Evolutionary conservation across 805 yeast species (phyloP), one percentile per base, ranked within the genome.

Genomic region (Myxozyma nipponensis): DNA sequence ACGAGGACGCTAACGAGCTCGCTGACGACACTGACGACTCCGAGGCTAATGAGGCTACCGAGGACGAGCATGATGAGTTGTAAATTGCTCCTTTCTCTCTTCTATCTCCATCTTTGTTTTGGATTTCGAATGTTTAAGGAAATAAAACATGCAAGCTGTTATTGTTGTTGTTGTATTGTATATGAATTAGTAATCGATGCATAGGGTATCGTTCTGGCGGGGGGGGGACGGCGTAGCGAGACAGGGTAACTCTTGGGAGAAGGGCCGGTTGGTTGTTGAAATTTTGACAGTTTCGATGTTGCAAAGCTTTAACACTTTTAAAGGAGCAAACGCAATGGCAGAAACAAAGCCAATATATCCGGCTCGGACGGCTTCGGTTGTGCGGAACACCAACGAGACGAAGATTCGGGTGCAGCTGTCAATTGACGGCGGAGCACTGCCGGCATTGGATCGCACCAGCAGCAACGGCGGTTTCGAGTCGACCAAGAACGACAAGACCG

Each of bases 381-480:
- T 69, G 42, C 70, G 98, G 64, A 75, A 77, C 52, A 93, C 98
- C 28, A 93, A 93, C 72, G 98, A 93, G 68, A 93, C 98, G 15
- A 86, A 82, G 66, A 87, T 93, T 62, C 93, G 87, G 67, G 82
- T 93, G 21, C 88, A 91, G 7, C 66, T 93, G 37, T 78, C 84
- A 30, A 71, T 93, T 37, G 91, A 86, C 62, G 98, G 98, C 47
- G 98, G 98, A 3, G 72, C 75, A 19, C 68, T 90, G 26, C 60
- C 60, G 3, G 24, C 47, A 9, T 37, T 53, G 28, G 57, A 43
- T 9, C 39, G 38, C 28, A 13, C 28, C 17, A 7, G 19, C 13
- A 79, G 79, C 30, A 71, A 80, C 46, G 81, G 89, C 19, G 74
- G 86, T 26, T 73, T 84, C 32, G 39, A 54, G 15, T 35, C 38